Evolutionary conservation across 2,329 filamentous ascomycete species (phyloP).

Genomic region (Daldinia sp.): DNA sequence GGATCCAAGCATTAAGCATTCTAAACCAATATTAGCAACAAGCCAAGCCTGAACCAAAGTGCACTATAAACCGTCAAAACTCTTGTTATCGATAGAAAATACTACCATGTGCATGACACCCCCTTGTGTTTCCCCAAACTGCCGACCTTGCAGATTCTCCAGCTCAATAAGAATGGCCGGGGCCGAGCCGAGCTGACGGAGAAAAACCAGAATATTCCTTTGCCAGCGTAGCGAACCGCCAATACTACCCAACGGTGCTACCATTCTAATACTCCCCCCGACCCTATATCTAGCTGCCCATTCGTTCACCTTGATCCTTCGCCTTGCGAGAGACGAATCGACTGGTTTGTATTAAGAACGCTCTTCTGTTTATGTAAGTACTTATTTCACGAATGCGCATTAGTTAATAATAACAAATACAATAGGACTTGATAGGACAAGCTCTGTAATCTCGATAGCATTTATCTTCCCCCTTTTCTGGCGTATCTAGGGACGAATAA

Average conservation of each 20-base stretch:
- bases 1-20: neutral
- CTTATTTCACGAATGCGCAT: neutral
- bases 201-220: conserved; percentile 7
- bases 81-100: conserved; percentile 1
- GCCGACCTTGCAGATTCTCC: conserved; percentile 16
- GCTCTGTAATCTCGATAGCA: neutral
- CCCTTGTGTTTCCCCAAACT: conserved; percentile 10
- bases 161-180: conserved; percentile 33
- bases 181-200: conserved; percentile 17
- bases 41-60: neutral
- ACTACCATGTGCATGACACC: conserved; percentile 26
- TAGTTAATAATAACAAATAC: neutral
- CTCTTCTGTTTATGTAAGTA: neutral
- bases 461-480: neutral
- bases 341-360: neutral
- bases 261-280: conserved; percentile 9
- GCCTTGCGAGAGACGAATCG: neutral
- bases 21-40: conserved; percentile 4
- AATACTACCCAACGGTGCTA: conserved; percentile 29
- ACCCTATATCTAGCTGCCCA: neutral
- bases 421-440: neutral
- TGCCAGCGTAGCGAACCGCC: conserved; percentile 3
- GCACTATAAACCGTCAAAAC: neutral
- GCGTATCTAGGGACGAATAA: neutral
- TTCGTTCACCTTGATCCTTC: conserved; percentile 23